Evolutionary conservation across 352 stramenopile species (phyloP).

Genomic region (Phytophthora boehmeriae): DNA sequence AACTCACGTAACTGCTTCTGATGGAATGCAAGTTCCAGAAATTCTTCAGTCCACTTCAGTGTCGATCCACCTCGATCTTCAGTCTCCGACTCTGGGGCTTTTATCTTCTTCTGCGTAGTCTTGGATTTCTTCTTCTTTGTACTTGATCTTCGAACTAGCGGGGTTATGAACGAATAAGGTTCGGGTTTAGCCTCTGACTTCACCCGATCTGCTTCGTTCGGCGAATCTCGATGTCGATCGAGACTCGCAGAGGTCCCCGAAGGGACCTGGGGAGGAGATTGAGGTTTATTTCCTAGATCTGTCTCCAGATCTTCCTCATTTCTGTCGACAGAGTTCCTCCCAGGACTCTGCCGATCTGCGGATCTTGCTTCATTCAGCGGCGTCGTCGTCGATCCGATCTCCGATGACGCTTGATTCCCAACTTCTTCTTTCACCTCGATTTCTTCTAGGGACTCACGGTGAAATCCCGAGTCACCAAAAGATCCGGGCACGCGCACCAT

Average conservation of each 20-base stretch:
- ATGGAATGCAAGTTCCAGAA: background rate
- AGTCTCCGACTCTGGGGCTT: background rate
- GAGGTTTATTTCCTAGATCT: slow-evolving; percentile 15
- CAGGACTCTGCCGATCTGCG: slow-evolving; percentile 1
- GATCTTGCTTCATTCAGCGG: slow-evolving; percentile 13
- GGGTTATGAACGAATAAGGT: slow-evolving; percentile 1
- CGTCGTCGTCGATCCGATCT: slow-evolving; percentile 8
- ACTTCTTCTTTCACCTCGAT: slow-evolving; percentile 10
- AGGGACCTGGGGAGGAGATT: slow-evolving; percentile 3
- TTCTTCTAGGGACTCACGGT: slow-evolving; percentile 14
- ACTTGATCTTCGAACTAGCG: too few species aligned
- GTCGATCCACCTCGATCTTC: background rate
- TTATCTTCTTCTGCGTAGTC: slow-evolving; percentile 3
- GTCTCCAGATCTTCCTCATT: background rate
- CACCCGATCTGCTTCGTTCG: background rate
- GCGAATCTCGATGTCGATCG: background rate
- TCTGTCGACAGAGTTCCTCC: slow-evolving; percentile 9
- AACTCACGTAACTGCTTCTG: background rate
- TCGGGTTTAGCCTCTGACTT: slow-evolving; percentile 1
- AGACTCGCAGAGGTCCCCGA: background rate
- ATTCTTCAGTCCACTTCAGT: background rate
- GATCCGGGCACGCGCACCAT: slow-evolving; percentile 13
- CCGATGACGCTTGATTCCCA: slow-evolving; percentile 7
- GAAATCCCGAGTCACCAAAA: slow-evolving; percentile 9
- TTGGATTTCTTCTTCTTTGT: too few species aligned